These are phyloP conservation scores for Adansonia gregorii DNA, from an alignment of 441 rosid genomes.

Conservation along the genomic window DNA sequence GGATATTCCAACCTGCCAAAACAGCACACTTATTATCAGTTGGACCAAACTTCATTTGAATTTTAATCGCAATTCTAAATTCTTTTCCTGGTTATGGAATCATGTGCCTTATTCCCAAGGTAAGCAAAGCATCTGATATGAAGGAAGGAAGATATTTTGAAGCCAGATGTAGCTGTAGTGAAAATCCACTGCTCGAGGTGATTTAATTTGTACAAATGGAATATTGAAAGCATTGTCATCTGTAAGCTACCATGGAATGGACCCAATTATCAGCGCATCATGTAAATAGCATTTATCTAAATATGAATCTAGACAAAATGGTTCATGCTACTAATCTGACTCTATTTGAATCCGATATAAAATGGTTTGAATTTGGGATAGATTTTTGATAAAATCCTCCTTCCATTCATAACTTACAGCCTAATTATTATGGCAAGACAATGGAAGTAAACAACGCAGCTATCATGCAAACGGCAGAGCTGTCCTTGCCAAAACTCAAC, in stretches of 20 bases:
- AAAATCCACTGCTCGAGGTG: not conserved
- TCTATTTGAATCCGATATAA: not conserved
- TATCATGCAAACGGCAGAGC: slow-evolving; percentile 82
- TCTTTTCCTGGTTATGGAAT: slow-evolving; percentile 1
- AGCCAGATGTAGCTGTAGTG: not conserved
- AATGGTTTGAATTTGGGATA: not conserved
- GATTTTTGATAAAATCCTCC: slow-evolving; percentile 5
- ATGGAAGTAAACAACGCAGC: slow-evolving; percentile 44
- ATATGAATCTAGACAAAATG: not conserved
- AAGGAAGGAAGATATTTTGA: not conserved
- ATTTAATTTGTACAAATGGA: not conserved
- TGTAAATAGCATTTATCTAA: not conserved
- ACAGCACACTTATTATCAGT: slow-evolving; percentile 1
- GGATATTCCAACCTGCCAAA: slow-evolving; percentile 70
- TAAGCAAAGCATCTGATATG: not conserved
- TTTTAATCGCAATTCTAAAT: not conserved
- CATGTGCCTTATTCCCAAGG: slow-evolving; percentile 19
- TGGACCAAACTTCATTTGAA: no score
- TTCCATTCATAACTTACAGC: not conserved
- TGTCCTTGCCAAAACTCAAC: slow-evolving; percentile 98
- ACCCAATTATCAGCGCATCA: slow-evolving; percentile 4
- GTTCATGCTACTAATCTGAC: not conserved
- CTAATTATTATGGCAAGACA: slow-evolving; percentile 9
- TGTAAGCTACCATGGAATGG: not conserved
- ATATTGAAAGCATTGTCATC: not conserved